Evolutionary conservation across 352 stramenopile genomes (phyloP), one percentile per base, ranked within the genome.

Genomic region (Pythium chondricola): DNA sequence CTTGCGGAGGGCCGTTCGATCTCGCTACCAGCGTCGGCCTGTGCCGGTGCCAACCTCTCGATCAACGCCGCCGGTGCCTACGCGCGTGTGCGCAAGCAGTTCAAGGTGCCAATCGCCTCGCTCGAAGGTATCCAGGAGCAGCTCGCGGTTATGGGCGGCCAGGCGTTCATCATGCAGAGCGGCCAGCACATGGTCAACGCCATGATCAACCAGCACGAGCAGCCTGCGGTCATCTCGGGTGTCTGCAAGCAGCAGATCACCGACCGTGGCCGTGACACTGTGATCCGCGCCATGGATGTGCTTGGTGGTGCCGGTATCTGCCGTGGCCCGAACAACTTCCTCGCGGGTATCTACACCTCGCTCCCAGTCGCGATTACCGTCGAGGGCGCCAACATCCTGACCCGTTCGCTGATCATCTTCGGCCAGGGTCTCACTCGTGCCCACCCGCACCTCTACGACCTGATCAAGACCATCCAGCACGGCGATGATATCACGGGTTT

Each of bases 231-330:
- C 6, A 96, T 99, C 54, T 98, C 88, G 51, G 97, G 94, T 30
- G 92, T 99, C 35, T 98, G 98, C 93, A 99, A 99, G 76, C 96
- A 99, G 78, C 97, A 99, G 67, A 98, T 97, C 49, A 99, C 96
- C 14, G 73, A 96, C 53, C 86, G 95, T 54, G 95, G 95, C 56
- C 92, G 96, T 59, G 82, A 96, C 29, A 96, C 95, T 21, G 89
- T 99, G 30, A 96, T 98, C 58, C 92, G 93, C 40, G 96, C 85
- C 36, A 99, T 99, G 96, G 96, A 99, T 56, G 86, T 99, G 53
- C 79, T 98, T 8, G 96, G 95, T 51, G 96, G 96, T 42, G 94
- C 95, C 29, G 96, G 91, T 52, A 99, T 99, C 65, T 98, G 95
- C 73, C 95, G 91, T 62, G 96, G 96, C 29, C 89, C 96, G 16